Base-by-base conservation (phyloP, 108 stramenopile genomes). In the Licmophora abbreviata region DNA sequence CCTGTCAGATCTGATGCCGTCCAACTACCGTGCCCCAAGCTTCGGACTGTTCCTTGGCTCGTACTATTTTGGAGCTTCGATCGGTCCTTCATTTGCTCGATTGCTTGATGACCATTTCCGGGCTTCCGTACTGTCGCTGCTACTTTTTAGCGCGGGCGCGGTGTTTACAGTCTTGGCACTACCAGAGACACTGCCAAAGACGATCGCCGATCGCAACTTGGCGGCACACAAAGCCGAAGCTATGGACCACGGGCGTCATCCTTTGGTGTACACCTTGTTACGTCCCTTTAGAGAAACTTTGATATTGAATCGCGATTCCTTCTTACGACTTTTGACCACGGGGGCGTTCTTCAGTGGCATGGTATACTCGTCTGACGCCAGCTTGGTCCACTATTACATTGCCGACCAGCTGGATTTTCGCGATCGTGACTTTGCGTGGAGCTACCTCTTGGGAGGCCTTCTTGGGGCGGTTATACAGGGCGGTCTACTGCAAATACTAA, bases 311-410 rank as follows among this genome's bases (percentile, higher is more conserved):
- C 51, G 70, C 15, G 62, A 65, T 32, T 27, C 12, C 46, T 29
- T 64, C 7, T 57, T 85, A 22, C 61, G 65, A 17, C 45, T 89
- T 11, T 10, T 85, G 28, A 62, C 88, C 1, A 54, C 68, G 9
- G 74, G 65, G 22, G 71, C 79, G 20, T 85, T 89, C 58, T 78
- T 85, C 49, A 69, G 69, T 42, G 76, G 74, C 3, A 74, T 73
- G 59, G 66, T 74, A 0, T 77, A 73, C 48, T 44, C 79, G 5
- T 70, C 79, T 10, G 88, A 89, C 63, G 50, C 61, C 9, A 77
- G 76, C 17, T 58, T 89, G 17, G 59, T 85, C 24, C 11, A 85
- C 25, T 89, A 83, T 44, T 89, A 89, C 56, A 69, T 81, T 18
- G 76, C 85, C 70, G 68, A 78, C 17, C 65, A 79, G 25, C 52